These are phyloP conservation scores for Byssothecium circinans DNA, from an alignment of 2,329 filamentous ascomycete genomes.

Conservation along the genomic window DNA sequence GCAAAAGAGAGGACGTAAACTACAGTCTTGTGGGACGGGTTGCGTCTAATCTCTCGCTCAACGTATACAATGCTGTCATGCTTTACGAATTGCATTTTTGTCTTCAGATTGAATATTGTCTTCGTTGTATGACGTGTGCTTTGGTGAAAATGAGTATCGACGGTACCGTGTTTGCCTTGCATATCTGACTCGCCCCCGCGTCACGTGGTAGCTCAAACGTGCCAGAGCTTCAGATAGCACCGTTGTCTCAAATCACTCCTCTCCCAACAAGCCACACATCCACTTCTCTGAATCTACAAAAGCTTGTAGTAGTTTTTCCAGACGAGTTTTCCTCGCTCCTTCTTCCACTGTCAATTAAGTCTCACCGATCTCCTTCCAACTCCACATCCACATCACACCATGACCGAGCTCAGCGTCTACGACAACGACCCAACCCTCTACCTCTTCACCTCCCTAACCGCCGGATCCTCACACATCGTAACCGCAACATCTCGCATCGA, in stretches of 20 bases:
- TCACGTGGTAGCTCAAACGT: conserved; percentile 2
- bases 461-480: conserved; percentile 93
- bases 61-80: conserved; percentile 10
- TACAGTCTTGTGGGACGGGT: background rate
- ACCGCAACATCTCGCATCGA: conserved; percentile 94
- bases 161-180: no score
- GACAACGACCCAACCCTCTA: conserved; percentile 65
- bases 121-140: background rate
- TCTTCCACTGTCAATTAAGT: no score
- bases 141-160: no score
- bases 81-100: conserved; percentile 6
- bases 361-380: no score
- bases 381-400: conserved; percentile 16
- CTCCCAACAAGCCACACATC: background rate
- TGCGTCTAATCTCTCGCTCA: conserved; percentile 20
- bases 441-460: conserved; percentile 94
- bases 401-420: conserved; percentile 47
- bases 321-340: no score
- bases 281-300: no score
- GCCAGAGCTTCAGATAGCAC: background rate
- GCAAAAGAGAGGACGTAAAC: background rate
- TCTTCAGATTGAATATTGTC: no score
- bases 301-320: no score
- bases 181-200: conserved; percentile 2
- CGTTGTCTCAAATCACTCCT: background rate